Percentiles rank a stretch among this genome's conserved stretches.
Conservation (phyloP, 2,329 filamentous ascomycete genomes). For the Aspergillus sp. region DNA sequence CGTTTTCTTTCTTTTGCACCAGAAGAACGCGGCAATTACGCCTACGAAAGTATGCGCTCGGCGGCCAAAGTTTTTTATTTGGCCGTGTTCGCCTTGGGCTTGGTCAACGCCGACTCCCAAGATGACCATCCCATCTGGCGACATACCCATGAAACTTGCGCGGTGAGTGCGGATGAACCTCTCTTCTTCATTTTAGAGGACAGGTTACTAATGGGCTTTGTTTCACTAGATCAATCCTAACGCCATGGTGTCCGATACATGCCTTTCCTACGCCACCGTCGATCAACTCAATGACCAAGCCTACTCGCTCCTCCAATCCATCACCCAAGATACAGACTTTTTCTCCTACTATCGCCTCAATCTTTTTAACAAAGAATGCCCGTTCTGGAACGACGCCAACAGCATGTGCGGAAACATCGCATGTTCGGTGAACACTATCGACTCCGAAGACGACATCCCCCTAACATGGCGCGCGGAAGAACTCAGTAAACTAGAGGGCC, state of each 20-base stretch:
- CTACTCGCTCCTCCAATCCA: constrained; percentile 72
- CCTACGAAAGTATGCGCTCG: constrained; percentile 46
- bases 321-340: constrained; percentile 89
- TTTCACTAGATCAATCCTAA: constrained; percentile 74
- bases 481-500: constrained; percentile 87
- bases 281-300: constrained; percentile 78
- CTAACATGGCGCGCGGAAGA: constrained; percentile 88
- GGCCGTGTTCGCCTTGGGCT: constrained; percentile 58
- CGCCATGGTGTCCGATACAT: constrained; percentile 88
- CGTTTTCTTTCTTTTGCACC: not conserved
- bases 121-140: constrained; percentile 34
- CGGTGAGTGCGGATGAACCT: constrained; percentile 46
- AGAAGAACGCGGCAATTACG: not conserved
- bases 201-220: not conserved
- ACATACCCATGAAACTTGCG: constrained; percentile 50
- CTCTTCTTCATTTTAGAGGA: not conserved
- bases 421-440: constrained; percentile 90
- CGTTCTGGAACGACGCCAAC: constrained; percentile 92
- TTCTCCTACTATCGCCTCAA: constrained; percentile 97
- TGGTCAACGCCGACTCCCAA: constrained; percentile 47
- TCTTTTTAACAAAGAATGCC: constrained; percentile 89
- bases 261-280: constrained; percentile 88
- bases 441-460: constrained; percentile 93
- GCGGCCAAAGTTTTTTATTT: constrained; percentile 60
- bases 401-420: constrained; percentile 97